Conservation (phyloP, 768 basidiomycete genomes). For the Trametes villosa region DNA sequence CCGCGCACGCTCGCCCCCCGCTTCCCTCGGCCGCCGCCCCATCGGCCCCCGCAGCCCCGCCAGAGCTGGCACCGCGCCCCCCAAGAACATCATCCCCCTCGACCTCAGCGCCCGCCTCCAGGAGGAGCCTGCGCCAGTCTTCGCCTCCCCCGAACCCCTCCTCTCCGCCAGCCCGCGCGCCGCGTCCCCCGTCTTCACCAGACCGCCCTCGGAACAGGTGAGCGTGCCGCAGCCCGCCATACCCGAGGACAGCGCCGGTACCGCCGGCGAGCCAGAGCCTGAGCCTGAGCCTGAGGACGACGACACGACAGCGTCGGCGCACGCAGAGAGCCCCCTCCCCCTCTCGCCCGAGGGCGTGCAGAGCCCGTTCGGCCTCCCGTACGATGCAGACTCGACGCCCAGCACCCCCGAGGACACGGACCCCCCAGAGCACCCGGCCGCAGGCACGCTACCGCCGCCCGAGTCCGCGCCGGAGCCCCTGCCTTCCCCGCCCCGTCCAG, state of each 20-base stretch:
- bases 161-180: slow-evolving; percentile 16
- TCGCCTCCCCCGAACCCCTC: slow-evolving; percentile 10
- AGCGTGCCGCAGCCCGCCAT: not conserved
- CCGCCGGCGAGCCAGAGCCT: not conserved
- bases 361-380: not conserved
- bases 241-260: not conserved
- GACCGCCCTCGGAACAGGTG: not conserved
- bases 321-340: not conserved
- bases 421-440: not conserved
- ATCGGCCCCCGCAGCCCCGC: slow-evolving; percentile 27
- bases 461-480: slow-evolving; percentile 11
- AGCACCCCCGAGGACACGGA: not conserved
- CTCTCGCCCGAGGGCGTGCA: not conserved
- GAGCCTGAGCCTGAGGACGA: not conserved
- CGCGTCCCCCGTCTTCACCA: not conserved
- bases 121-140: slow-evolving; percentile 12
- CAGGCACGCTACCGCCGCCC: slow-evolving; percentile 3
- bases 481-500: slow-evolving; percentile 6
- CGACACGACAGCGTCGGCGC: not conserved
- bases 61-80: slow-evolving; percentile 11
- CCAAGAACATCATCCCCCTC: slow-evolving; percentile 25
- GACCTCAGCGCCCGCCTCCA: slow-evolving; percentile 26
- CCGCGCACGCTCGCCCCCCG: slow-evolving; percentile 24
- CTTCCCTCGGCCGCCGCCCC: slow-evolving; percentile 20
- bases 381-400: not conserved